Conservation (phyloP, 2,329 filamentous ascomycete genomes). For the Didymella keratinophila region DNA sequence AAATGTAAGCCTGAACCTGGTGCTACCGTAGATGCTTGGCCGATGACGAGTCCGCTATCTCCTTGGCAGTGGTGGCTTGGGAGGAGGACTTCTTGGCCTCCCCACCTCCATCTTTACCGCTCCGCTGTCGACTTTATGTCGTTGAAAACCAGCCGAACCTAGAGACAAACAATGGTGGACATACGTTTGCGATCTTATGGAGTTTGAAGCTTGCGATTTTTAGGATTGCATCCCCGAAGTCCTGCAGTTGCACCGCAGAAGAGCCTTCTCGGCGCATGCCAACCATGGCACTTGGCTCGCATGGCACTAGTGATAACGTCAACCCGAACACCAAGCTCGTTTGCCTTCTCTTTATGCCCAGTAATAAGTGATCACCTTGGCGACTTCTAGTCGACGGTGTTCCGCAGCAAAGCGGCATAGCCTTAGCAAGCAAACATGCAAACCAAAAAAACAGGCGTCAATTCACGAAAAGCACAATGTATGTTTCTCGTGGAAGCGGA, state of each 20-base stretch:
- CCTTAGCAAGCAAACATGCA: neutral
- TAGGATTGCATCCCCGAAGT: neutral
- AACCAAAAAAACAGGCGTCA: neutral
- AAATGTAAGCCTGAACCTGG: neutral
- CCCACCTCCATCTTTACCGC: slow-evolving; percentile 1
- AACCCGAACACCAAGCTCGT: slow-evolving; percentile 3
- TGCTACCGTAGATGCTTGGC: slow-evolving; percentile 23
- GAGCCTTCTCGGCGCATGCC: slow-evolving; percentile 10
- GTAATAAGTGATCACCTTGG: slow-evolving; percentile 20
- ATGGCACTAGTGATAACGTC: slow-evolving; percentile 20
- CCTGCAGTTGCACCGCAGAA: neutral
- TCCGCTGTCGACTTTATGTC: neutral
- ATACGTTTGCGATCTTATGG: neutral
- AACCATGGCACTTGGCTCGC: slow-evolving; percentile 18
- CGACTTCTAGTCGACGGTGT: neutral
- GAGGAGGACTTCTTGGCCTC: slow-evolving; percentile 16
- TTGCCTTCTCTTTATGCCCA: slow-evolving; percentile 7
- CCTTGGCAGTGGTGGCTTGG: slow-evolving; percentile 26
- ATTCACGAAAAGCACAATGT: too few species aligned
- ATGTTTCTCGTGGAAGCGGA: neutral
- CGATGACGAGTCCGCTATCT: slow-evolving; percentile 23
- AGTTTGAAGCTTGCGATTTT: neutral
- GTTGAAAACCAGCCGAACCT: neutral
- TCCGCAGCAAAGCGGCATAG: slow-evolving; percentile 15
- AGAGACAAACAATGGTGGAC: too few species aligned